Conservation (phyloP, 2,329 filamentous ascomycete genomes). For the Clonostachys byssicola region DNA sequence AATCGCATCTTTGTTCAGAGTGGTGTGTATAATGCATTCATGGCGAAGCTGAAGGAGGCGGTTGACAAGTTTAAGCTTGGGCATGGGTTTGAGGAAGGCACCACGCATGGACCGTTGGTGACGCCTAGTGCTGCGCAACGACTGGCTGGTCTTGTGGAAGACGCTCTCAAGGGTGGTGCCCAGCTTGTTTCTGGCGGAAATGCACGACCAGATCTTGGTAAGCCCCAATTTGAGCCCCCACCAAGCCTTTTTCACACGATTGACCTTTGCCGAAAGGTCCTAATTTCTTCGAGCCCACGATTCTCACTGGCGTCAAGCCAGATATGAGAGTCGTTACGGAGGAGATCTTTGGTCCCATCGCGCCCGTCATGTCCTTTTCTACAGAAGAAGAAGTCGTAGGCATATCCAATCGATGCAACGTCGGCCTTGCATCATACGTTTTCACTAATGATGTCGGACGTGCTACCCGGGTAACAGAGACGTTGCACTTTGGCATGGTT, state of each 20-base stretch:
- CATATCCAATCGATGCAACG: conserved; percentile 64
- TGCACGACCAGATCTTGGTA: conserved; percentile 51
- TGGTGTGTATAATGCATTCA: conserved; percentile 73
- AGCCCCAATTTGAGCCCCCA: too few species aligned
- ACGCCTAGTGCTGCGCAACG: conserved; percentile 58
- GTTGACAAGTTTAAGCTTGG: conserved; percentile 53
- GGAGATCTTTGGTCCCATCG: conserved; percentile 74
- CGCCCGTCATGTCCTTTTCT: conserved; percentile 67
- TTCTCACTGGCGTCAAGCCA: conserved; percentile 62
- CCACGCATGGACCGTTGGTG: conserved; percentile 53
- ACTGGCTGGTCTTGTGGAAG: conserved; percentile 49
- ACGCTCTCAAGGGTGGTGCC: conserved; percentile 59
- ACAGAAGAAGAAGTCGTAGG: conserved; percentile 68
- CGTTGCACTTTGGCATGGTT: conserved; percentile 63
- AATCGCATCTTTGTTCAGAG: conserved; percentile 79
- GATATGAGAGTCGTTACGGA: conserved; percentile 65
- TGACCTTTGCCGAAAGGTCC: too few species aligned
- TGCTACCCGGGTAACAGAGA: conserved; percentile 34
- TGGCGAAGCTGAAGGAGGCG: conserved; percentile 53
- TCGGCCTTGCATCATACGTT: conserved; percentile 72
- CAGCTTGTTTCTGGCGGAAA: conserved; percentile 43
- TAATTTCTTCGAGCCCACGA: conserved; percentile 67
- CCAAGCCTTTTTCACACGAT: too few species aligned
- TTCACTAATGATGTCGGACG: conserved; percentile 45
- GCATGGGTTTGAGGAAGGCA: conserved; percentile 36